Percentiles rank a stretch among this genome's conserved stretches.
Conservation (phyloP, 306 rosid genomes). For the Inga leiocalycina region DNA sequence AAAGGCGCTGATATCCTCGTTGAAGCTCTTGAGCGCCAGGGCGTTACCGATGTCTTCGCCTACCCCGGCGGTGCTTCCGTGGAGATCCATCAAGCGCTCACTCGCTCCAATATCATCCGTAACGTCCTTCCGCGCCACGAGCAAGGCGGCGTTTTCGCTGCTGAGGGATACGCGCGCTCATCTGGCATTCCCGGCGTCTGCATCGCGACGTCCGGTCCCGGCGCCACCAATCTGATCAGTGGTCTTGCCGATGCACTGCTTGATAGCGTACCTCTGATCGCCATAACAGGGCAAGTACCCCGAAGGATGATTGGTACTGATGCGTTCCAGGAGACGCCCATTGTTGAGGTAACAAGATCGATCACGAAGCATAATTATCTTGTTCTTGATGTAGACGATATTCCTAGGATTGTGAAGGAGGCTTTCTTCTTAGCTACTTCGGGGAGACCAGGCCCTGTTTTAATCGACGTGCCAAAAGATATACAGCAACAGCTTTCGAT, state of each 20-base stretch:
- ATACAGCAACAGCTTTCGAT: conserved; percentile 80
- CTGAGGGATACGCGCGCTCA: conserved; percentile 73
- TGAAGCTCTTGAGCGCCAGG: conserved; percentile 86
- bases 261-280: conserved; percentile 74
- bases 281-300: conserved; percentile 88
- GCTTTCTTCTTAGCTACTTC: conserved; percentile 76
- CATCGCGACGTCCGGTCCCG: conserved; percentile 93
- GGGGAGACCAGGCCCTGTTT: conserved; percentile 84
- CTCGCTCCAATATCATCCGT: background rate
- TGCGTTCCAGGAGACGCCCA: conserved; percentile 89
- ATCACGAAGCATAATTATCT: conserved; percentile 88
- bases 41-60: conserved; percentile 74
- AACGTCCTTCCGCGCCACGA: conserved; percentile 12
- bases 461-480: conserved; percentile 84
- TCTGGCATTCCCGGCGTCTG: conserved; percentile 82
- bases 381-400: conserved; percentile 80
- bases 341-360: conserved; percentile 91
- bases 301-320: conserved; percentile 93
- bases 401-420: conserved; percentile 77
- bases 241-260: conserved; percentile 83
- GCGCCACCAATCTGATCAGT: conserved; percentile 88
- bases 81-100: conserved; percentile 21
- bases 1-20: conserved; percentile 89
- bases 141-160: conserved; percentile 7
- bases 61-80: conserved; percentile 90